Conservation (phyloP, 768 basidiomycete genomes). For the Lactifluus piperatus region DNA sequence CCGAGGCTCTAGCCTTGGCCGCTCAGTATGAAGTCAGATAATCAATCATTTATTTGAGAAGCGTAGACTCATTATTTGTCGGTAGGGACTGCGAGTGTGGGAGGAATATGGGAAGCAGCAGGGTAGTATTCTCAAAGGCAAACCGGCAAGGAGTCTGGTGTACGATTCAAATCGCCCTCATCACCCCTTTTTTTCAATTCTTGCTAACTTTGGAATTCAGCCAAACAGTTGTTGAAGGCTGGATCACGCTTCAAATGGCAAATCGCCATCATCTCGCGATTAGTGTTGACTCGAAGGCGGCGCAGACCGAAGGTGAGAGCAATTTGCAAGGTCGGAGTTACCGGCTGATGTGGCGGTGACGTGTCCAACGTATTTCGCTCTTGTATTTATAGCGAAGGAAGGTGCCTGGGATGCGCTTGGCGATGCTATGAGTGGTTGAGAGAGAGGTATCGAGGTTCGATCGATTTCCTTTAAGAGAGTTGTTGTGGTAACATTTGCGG, state of each 20-base stretch:
- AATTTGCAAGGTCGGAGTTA: not conserved
- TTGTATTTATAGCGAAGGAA: not conserved
- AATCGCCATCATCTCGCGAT: not conserved
- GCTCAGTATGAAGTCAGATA: slow-evolving; percentile 12
- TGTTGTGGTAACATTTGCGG: too few species aligned
- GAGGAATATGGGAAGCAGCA: not conserved
- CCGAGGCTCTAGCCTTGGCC: not conserved
- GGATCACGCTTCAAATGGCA: slow-evolving; percentile 4
- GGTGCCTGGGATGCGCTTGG: slow-evolving; percentile 3
- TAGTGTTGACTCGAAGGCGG: slow-evolving; percentile 1
- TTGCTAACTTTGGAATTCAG: not conserved
- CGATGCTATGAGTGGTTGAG: not conserved
- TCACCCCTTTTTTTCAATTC: too few species aligned
- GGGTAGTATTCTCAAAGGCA: not conserved
- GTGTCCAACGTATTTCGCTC: not conserved
- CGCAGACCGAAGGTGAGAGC: slow-evolving; percentile 2
- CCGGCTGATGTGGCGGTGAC: not conserved
- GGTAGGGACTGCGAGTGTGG: slow-evolving; percentile 3
- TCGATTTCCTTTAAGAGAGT: not conserved
- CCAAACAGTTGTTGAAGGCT: not conserved
- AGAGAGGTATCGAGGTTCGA: not conserved
- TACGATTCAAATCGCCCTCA: not conserved
- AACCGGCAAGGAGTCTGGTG: slow-evolving; percentile 1
- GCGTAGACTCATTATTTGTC: not conserved
- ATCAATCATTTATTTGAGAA: not conserved